Base-by-base conservation (phyloP, 805 yeast species). In the Schizosaccharomyces octosporus region DNA sequence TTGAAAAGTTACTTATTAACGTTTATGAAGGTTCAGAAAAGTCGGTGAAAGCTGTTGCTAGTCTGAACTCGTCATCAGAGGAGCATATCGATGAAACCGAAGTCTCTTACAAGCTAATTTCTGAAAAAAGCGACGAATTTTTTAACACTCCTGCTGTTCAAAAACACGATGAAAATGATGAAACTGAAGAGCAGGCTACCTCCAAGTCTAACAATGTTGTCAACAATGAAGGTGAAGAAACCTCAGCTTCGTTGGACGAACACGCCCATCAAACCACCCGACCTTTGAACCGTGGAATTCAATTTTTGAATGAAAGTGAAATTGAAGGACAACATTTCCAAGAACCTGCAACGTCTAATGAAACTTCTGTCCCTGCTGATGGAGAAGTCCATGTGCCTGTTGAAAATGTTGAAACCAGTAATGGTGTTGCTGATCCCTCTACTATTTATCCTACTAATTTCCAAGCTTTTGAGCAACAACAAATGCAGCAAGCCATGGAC, bases 241-340 rank as follows among this genome's bases (percentile, higher is more conserved):
- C 11, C 1, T 4, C 21, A 9, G 17, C 15, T 36, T 36, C 11
- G 15, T 11, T 13, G 11, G 51, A 45, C n/a, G 51, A 45, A n/a
- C 27, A 45, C 6, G 51, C 51, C 4, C 51, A 24, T 13, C 57
- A 21, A 24, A 51, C 57, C 9, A 57, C 43, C 9, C 60, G 43
- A 5, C 60, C 60, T 17, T 41, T 41, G 43, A 36, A 27, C 29
- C 27, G 29, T 27, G 60, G 60, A n/a, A 57, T 57, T 15, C 60
- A 41, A 36, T 57, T 57, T 17, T 19, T 57, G 17, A 57, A 57
- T 17, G 60, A 57, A 24, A 57, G 60, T 17, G 60, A 57, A 36
- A 36, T 57, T n/a, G 60, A 57, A 31, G 60, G 57, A 21, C 31
- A 21, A 29, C 57, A 51, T 9, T 17, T 29, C 19, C 36, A 29